phyloP scores from a whole-genome alignment of 108 stramenopile genomes.

The Thalassiosira profunda region DNA sequence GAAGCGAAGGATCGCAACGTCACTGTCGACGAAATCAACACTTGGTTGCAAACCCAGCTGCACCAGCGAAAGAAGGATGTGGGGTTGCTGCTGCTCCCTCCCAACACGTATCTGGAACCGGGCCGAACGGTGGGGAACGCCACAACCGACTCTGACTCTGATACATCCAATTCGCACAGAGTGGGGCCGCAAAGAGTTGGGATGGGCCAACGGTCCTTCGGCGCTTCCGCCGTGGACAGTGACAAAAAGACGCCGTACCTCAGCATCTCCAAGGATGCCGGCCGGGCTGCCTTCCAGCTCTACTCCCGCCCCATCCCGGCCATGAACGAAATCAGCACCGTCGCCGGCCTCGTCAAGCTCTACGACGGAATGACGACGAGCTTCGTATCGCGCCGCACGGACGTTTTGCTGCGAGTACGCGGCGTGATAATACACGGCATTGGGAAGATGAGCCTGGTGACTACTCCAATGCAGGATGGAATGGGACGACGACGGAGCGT shows the following conservation, averaged over 20 bases:
- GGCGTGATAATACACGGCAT: conserved; percentile 78
- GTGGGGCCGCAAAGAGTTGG: not conserved
- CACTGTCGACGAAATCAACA: conserved; percentile 20
- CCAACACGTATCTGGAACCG: conserved; percentile 28
- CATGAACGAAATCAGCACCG: conserved; percentile 78
- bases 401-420: conserved; percentile 64
- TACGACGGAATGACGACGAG: conserved; percentile 67
- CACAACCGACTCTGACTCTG: conserved; percentile 3
- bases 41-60: conserved; percentile 29
- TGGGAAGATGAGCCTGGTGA: conserved; percentile 76
- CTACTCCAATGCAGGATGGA: conserved; percentile 21
- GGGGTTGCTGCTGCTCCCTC: conserved; percentile 61
- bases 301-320: conserved; percentile 76
- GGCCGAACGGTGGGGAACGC: conserved; percentile 6
- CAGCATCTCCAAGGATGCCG: conserved; percentile 56
- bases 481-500: conserved; percentile 6
- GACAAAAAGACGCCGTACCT: conserved; percentile 7
- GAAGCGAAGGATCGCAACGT: not conserved
- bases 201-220: not conserved
- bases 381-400: conserved; percentile 67
- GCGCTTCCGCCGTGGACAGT: not conserved
- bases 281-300: conserved; percentile 74
- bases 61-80: conserved; percentile 30
- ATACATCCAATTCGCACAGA: not conserved
- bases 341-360: conserved; percentile 86